Evolutionary conservation across 495 filamentous ascomycete species (phyloP).

Genomic region (Penicillium verhagenii): DNA sequence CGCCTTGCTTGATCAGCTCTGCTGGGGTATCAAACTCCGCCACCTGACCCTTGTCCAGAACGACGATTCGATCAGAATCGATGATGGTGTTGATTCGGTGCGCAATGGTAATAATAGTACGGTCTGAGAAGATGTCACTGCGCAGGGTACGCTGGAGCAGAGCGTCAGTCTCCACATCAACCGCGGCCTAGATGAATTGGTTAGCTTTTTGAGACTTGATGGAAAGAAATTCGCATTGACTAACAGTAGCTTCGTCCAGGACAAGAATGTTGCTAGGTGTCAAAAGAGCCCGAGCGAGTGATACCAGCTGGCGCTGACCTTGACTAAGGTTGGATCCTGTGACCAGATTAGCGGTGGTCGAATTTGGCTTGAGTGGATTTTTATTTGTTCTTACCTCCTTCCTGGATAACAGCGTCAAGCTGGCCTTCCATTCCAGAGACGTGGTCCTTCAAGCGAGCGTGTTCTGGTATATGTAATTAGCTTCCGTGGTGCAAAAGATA

Average conservation of each 20-base stretch:
- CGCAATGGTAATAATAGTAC: slow-evolving; percentile 97
- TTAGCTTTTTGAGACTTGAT: neutral
- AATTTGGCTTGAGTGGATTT: neutral
- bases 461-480: slow-evolving; percentile 55
- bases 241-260: slow-evolving; percentile 88
- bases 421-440: slow-evolving; percentile 83
- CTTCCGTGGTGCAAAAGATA: neutral
- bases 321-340: slow-evolving; percentile 60
- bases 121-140: slow-evolving; percentile 69
- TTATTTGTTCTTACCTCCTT: slow-evolving; percentile 73
- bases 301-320: slow-evolving; percentile 83
- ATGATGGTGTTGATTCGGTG: slow-evolving; percentile 97
- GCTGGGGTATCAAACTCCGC: slow-evolving; percentile 60
- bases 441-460: slow-evolving; percentile 90
- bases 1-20: slow-evolving; percentile 50
- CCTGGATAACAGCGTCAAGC: slow-evolving; percentile 84
- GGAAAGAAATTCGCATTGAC: slow-evolving; percentile 10
- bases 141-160: slow-evolving; percentile 63
- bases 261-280: slow-evolving; percentile 97
- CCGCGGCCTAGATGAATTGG: slow-evolving; percentile 61
- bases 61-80: slow-evolving; percentile 86
- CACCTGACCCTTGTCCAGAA: slow-evolving; percentile 70
- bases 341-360: slow-evolving; percentile 1
- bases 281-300: slow-evolving; percentile 87
- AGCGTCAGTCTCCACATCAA: slow-evolving; percentile 92